Evolutionary conservation across 2,329 filamentous ascomycete genomes (phyloP), one percentile per base, ranked within the genome.

Genomic region (Fusarium sp.): DNA sequence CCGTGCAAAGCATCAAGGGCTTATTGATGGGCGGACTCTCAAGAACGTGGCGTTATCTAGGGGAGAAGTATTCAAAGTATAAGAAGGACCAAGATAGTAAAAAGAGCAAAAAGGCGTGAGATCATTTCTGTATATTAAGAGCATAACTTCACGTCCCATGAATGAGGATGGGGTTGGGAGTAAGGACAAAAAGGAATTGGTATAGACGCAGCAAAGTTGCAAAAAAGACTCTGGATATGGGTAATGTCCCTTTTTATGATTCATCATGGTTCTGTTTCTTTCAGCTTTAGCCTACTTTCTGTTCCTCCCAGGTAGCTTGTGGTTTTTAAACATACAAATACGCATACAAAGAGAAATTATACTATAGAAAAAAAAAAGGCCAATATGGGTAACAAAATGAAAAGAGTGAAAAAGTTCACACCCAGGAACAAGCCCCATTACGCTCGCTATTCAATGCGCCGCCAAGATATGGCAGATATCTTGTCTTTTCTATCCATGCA

Each of bases 1-100:
- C 94, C 6, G 91, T 91, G 10, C 96, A 99, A 83, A 96, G 91
- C 61, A 80, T 96, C 71, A 99, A 99, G 84, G 92, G 95, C 5
- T 81, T 93, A 4, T 82, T 98, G 50, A 98, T 95, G 6, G 91
- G 93, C 0, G 97, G 96, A 0, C 81, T 93, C 22, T 80, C 85
- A 12, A 89, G 91, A 77, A 92, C 92, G 11, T 88, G 89, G 85
- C 89, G 91, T 71, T 99, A 99, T 81, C 78, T 97, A 62, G 86
- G 88, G 48, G 96, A 98, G 81, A 99, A 99, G 87, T 85, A 91
- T 69, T 85, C 85, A 72, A 94, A 94, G 81, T 92, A 86, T 78
- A 84, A 83, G 22, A 84, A 87, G 75, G 87, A 87, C 56, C 81
- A 60, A 79, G 79, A 72, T 28, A 69, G 48, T 30, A 72, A 76